Base-by-base conservation (phyloP, 306 rosid species). In the Acacia confusa region DNA sequence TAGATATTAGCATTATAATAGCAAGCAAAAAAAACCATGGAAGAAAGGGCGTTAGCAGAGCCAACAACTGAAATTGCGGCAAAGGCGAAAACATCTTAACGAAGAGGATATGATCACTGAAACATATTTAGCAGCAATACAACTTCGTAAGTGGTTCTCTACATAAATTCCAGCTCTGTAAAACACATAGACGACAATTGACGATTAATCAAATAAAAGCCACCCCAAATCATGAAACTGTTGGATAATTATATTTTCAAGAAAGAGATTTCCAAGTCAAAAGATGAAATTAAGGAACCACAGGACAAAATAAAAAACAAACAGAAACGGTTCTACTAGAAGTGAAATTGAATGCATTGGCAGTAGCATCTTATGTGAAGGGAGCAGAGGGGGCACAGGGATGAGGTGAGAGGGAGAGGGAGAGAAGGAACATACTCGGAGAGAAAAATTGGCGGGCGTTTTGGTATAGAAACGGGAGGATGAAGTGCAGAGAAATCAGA, bases 221-320 rank as follows among this genome's bases (percentile, higher is more conserved):
- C 67, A 53, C 50, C 24, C 48, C 38, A 50, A 48, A 48, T 72
- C 77, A 72, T 30, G 55, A 71, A 71, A 71, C 60, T 25, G 60
- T 58, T 71, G 58, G 52, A 47, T 45, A 25, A 45, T 45, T 7
- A 14, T 25, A 13, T 8, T 11, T 17, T 22, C 47, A 43, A 43
- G 14, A n/a, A 67, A 78, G 74, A 80, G 81, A 27, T 83, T 70
- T 27, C 22, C 41, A 50, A 36, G 32, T 38, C 3, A 77, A n/a
- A 27, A 69, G 10, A 41, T n/a, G 22, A 40, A 38, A 69, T 69
- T 12, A 69, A 41, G 32, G 20, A n/a, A 69, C 10, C 17, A 52
- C 2, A 8, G 30, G 12, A 32, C 17, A 10, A 50, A 30, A 48
- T 3, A 47, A 72, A 72, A 72, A 72, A 50, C 6, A 72, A 50